phyloP scores from a whole-genome alignment of 1,139 yeast species.

The Sporopachydermia cereana region DNA sequence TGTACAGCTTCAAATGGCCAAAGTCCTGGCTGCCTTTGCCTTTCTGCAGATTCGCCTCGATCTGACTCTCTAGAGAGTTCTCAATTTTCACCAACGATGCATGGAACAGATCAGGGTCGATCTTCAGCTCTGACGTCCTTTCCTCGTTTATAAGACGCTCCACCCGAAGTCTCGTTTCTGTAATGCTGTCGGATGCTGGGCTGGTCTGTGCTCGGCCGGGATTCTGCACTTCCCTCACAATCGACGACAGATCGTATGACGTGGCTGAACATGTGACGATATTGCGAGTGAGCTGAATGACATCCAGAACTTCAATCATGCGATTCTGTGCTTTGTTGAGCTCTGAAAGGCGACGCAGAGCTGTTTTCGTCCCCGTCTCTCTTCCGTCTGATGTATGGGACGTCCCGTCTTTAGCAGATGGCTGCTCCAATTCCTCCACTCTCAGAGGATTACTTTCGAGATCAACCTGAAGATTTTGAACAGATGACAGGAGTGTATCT shows the following conservation, averaged over 20 bases:
- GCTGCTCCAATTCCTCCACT: too few species aligned
- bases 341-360: not conserved
- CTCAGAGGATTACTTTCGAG: not conserved
- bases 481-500: not conserved
- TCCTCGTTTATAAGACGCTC: not conserved
- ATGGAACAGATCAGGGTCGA: not conserved
- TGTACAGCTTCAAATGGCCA: not conserved
- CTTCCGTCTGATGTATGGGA: not conserved
- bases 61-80: not conserved
- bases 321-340: not conserved
- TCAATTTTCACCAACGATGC: not conserved
- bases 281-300: not conserved
- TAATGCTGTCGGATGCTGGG: not conserved
- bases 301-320: not conserved
- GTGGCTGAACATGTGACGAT: constrained; percentile 1
- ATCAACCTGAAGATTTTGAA: constrained; percentile 2
- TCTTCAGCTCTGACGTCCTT: not conserved
- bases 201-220: not conserved
- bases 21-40: not conserved
- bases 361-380: not conserved
- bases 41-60: not conserved
- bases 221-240: not conserved
- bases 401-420: not conserved
- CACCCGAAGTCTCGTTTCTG: not conserved
- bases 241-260: not conserved